Percentiles rank a stretch among this genome's conserved stretches.
These are phyloP conservation scores for Solanum etuberosum DNA, from an alignment of 257 asterid genomes.

Conservation along the genomic window DNA sequence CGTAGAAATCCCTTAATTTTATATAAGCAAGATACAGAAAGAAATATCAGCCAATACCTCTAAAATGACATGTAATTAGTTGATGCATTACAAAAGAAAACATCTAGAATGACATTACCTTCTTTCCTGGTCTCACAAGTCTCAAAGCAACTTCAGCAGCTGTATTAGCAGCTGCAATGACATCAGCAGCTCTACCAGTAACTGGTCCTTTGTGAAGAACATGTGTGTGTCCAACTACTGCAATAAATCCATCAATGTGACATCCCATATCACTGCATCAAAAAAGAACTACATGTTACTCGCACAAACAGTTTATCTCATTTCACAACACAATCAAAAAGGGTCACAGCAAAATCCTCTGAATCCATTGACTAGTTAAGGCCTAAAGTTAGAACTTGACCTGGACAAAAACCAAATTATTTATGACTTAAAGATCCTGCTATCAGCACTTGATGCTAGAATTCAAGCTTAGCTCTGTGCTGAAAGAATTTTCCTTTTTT, in stretches of 20 bases:
- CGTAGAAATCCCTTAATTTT: background rate
- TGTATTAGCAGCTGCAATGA: slow-evolving; percentile 87
- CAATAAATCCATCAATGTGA: slow-evolving; percentile 94
- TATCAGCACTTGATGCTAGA: background rate
- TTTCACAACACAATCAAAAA: background rate
- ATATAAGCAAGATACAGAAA: background rate
- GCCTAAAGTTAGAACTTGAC: background rate
- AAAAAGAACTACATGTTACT: background rate
- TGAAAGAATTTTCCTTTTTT: background rate
- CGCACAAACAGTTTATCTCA: background rate
- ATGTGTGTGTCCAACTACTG: slow-evolving; percentile 88
- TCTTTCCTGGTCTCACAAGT: slow-evolving; percentile 88
- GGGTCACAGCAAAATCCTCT: background rate
- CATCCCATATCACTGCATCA: slow-evolving; percentile 89
- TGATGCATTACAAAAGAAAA: background rate
- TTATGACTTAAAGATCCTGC: background rate
- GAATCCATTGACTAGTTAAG: background rate
- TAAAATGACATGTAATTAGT: background rate
- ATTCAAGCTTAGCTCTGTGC: background rate
- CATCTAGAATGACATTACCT: slow-evolving; percentile 23
- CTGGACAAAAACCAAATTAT: background rate
- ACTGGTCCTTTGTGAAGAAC: slow-evolving; percentile 75
- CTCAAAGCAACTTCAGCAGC: slow-evolving; percentile 96
- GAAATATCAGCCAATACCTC: background rate
- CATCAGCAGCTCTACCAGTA: slow-evolving; percentile 90